A percentile compares a stretch with the other conserved stretches of the same genome.
Conservation (phyloP, 75 land plant genomes). For the Larix kaempferi region DNA sequence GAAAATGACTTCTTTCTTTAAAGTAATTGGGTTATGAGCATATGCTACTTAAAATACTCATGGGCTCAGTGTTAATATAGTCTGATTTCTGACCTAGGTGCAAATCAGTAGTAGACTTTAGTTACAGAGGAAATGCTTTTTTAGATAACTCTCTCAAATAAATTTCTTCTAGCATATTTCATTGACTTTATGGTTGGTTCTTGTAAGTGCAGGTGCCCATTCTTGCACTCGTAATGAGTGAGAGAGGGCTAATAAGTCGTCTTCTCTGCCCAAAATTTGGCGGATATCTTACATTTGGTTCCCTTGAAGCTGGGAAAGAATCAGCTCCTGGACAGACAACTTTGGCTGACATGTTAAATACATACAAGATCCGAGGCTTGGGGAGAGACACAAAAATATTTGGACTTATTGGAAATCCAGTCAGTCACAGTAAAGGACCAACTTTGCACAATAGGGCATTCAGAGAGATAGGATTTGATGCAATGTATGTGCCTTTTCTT, state of each 20-base stretch:
- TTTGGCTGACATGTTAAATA: slow-evolving; percentile 49
- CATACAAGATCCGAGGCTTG: slow-evolving; percentile 56
- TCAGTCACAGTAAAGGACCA: no score
- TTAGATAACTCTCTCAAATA: neutral
- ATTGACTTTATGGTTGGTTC: neutral
- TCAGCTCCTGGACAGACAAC: slow-evolving; percentile 96
- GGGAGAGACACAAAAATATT: neutral
- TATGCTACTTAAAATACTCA: neutral
- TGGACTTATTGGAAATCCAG: no score
- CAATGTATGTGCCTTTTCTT: no score
- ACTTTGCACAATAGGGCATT: no score
- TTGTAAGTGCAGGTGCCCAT: slow-evolving; percentile 66
- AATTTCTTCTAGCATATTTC: neutral
- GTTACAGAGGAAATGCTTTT: neutral
- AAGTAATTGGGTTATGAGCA: neutral
- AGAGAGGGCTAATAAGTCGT: slow-evolving; percentile 66
- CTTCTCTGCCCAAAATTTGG: slow-evolving; percentile 86
- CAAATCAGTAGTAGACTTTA: neutral
- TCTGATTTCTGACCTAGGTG: neutral
- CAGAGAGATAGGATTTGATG: no score
- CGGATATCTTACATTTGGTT: slow-evolving; percentile 89
- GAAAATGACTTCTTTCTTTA: neutral
- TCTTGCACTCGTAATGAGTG: slow-evolving; percentile 90
- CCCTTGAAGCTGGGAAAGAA: slow-evolving; percentile 62
- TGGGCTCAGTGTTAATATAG: neutral